A percentile compares a stretch with the other conserved stretches of the same genome.
Evolutionary conservation across 495 filamentous ascomycete species (phyloP).

Genomic region (Penicillium parvum): DNA sequence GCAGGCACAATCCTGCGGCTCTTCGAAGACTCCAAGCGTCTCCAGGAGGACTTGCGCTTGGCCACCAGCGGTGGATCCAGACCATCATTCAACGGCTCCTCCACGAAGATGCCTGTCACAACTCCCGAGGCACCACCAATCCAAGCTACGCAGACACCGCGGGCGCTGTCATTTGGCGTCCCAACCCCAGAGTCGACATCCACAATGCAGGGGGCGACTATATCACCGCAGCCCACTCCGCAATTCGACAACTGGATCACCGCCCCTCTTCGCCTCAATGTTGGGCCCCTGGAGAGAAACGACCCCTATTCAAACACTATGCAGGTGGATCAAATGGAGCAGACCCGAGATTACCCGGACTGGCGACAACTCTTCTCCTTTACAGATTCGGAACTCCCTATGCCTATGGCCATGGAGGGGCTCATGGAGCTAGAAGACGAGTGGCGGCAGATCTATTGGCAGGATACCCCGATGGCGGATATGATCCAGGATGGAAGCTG

Average conservation of each 20-base stretch:
- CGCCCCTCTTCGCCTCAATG: conserved; percentile 27
- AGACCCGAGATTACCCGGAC: conserved; percentile 37
- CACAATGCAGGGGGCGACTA: conserved; percentile 20
- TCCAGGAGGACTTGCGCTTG: conserved; percentile 41
- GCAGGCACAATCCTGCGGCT: conserved; percentile 44
- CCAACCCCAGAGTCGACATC: conserved; percentile 32
- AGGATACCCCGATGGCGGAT: conserved; percentile 44
- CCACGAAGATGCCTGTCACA: conserved; percentile 18
- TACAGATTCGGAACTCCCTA: conserved; percentile 37
- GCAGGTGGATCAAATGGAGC: conserved; percentile 34
- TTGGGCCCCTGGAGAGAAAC: conserved; percentile 23
- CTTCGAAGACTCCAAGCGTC: conserved; percentile 44
- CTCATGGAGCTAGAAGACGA: conserved; percentile 44
- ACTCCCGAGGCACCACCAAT: conserved; percentile 19
- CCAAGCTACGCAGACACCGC: conserved; percentile 18
- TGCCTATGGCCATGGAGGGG: conserved; percentile 38
- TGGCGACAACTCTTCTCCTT: conserved; percentile 48
- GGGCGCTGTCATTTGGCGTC: conserved; percentile 32
- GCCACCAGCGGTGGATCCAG: conserved; percentile 38
- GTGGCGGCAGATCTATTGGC: conserved; percentile 48
- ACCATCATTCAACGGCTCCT: conserved; percentile 23
- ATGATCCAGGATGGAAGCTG: conserved; percentile 41
- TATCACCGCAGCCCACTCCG: conserved; percentile 25
- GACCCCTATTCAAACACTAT: conserved; percentile 23
- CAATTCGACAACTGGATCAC: conserved; percentile 40